Evolutionary conservation across 225 moss, liverwort and hornwort species (phyloP), one percentile per base, ranked within the genome.

Genomic region (Sphagnum tenellum): DNA sequence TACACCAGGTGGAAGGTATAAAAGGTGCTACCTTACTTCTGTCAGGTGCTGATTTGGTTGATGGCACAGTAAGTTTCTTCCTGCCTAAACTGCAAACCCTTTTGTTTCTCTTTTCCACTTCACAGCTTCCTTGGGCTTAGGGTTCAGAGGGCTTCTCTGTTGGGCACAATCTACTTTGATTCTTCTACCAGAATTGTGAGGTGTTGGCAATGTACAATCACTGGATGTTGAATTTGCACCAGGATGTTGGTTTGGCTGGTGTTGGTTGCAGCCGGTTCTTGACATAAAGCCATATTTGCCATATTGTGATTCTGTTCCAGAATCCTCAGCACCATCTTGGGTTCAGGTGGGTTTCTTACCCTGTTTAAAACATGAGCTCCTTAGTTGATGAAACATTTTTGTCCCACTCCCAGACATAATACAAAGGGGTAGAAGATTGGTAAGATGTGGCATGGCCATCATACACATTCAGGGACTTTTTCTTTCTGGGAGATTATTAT

Each of bases 271-370:
- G 96, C 93, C 98, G 64, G 93, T 98, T 60, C 72, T 98, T 76
- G 98, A 98, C 80, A 80, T 98, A 68, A 98, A 98, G 58, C 98
- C 98, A 7, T 98, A 98, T 73, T 62, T 98, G 61, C 88, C 98
- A 49, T 98, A 90, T 68, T 93, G 93, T 64, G 98, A 98, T 49
- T 73, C 79, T 69, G 73, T 98, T 63, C 57, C 83, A 45, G 78
- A 70, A 64, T 87, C 98, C 11, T 57, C 68, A 64, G 92, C 98
- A 62, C 98, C 98, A 44, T 73, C 79, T 55, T 98, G 83, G 87
- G 93, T 98, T 66, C 87, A 90, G 90, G 98, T 93, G 57, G 29
- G 29, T 29, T 29, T 29, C 29, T 29, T n/a, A 13, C 54, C 45
- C 9, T 56, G 9, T 56, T n/a, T 56, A 56, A n/a, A 56, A 56